phyloP scores from a whole-genome alignment of 2,329 filamentous ascomycete species.

The Bertia moriformis region DNA sequence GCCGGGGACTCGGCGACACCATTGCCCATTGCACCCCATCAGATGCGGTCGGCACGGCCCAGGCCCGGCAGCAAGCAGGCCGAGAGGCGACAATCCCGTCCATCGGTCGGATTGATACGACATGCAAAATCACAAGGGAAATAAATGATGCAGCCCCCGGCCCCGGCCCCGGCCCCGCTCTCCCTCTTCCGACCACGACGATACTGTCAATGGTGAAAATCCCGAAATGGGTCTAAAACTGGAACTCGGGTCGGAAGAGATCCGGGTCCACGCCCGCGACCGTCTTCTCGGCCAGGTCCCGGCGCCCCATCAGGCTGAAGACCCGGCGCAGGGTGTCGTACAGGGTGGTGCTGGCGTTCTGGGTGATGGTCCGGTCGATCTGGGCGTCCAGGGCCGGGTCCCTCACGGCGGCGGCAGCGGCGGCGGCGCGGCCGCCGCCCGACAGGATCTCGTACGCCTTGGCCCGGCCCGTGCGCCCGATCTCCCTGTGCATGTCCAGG shows the following conservation, averaged over 20 bases:
- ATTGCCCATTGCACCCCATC: no score
- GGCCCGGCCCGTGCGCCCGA: conserved; percentile 71
- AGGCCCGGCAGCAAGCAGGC: no score
- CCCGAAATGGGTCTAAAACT: conserved; percentile 59
- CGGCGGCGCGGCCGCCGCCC: conserved; percentile 32
- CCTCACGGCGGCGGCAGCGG: conserved; percentile 8
- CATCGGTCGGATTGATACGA: no score
- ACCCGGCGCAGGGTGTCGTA: conserved; percentile 87
- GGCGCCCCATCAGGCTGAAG: conserved; percentile 87
- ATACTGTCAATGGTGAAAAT: no score
- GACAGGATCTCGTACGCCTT: conserved; percentile 69
- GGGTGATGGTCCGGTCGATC: conserved; percentile 73
- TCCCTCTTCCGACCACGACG: no score
- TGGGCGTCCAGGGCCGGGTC: conserved; percentile 40
- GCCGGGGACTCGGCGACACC: no score
- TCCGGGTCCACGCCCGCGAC: conserved; percentile 83
- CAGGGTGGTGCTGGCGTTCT: conserved; percentile 92
- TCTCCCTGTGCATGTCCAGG: conserved; percentile 86
- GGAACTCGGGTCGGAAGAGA: conserved; percentile 76
- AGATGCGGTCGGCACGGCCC: no score
- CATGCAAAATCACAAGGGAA: no score
- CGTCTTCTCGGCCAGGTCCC: conserved; percentile 78
- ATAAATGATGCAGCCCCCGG: no score
- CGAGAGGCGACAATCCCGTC: no score
- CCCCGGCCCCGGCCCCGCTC: no score